Evolutionary conservation across 768 basidiomycete species (phyloP).

Genomic region (Xerocomellus chrysenteron): DNA sequence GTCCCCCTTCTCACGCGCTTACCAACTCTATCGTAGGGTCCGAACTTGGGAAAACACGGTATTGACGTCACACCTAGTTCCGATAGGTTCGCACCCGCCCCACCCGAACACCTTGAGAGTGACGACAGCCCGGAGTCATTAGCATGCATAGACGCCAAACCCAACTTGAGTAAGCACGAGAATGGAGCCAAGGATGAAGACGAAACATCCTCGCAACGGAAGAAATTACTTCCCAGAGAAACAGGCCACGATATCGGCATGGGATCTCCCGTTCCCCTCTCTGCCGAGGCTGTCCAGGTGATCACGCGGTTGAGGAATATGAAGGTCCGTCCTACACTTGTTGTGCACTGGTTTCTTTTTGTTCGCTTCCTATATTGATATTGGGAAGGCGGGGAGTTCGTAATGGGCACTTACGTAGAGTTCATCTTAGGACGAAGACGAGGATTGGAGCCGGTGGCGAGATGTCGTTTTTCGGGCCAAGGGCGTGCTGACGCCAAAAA

Average conservation of each 20-base stretch:
- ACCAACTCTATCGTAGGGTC: constrained; percentile 47
- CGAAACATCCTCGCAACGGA: constrained; percentile 23
- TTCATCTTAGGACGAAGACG: constrained; percentile 66
- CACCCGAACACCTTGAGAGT: constrained; percentile 38
- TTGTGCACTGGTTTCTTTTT: background rate
- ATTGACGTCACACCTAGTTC: constrained; percentile 73
- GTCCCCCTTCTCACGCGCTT: background rate
- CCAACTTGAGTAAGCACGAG: background rate
- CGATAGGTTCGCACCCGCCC: constrained; percentile 61
- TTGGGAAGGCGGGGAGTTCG: background rate
- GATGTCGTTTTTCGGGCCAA: constrained; percentile 82
- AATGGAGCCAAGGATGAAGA: background rate
- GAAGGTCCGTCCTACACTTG: constrained; percentile 52
- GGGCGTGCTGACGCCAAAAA: constrained; percentile 46
- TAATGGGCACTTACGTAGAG: constrained; percentile 2
- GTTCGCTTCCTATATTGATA: background rate
- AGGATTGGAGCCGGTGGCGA: constrained; percentile 88
- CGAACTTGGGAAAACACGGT: constrained; percentile 72
- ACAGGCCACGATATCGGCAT: constrained; percentile 86
- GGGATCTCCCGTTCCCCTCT: constrained; percentile 81
- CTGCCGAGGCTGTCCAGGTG: constrained; percentile 71
- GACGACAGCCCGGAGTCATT: constrained; percentile 51
- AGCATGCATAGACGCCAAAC: background rate
- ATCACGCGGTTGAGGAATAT: constrained; percentile 78
- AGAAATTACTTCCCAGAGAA: constrained; percentile 71